These are phyloP conservation scores for Hypomyces rosellus DNA, from an alignment of 2,329 filamentous ascomycete species.

Conservation along the genomic window DNA sequence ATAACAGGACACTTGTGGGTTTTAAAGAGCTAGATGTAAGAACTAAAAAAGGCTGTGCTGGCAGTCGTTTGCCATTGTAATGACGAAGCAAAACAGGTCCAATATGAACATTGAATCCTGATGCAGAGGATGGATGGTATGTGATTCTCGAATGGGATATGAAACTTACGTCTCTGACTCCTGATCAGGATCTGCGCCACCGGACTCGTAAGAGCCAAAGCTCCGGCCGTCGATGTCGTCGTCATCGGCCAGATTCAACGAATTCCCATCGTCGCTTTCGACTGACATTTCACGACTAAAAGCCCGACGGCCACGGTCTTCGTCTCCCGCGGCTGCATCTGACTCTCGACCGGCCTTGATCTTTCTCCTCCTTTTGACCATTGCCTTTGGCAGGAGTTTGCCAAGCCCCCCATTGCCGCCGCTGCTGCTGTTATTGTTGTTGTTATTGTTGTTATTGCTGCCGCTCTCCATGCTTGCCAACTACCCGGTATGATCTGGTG, in stretches of 20 bases:
- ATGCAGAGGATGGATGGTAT: background rate
- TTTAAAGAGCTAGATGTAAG: too few species aligned
- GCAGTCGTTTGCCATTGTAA: background rate
- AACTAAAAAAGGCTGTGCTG: background rate
- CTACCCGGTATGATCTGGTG: too few species aligned
- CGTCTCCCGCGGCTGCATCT: slow-evolving; percentile 21
- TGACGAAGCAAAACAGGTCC: too few species aligned
- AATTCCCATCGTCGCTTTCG: slow-evolving; percentile 27
- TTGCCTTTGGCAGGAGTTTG: slow-evolving; percentile 48
- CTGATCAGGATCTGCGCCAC: slow-evolving; percentile 26
- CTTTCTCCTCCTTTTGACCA: slow-evolving; percentile 42
- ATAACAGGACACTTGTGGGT: too few species aligned
- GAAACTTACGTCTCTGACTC: slow-evolving; percentile 19
- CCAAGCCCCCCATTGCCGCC: slow-evolving; percentile 35
- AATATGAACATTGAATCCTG: too few species aligned
- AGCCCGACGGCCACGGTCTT: slow-evolving; percentile 27
- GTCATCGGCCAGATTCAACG: slow-evolving; percentile 24
- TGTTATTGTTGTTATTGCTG: background rate
- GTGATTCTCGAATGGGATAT: background rate
- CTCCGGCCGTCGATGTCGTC: slow-evolving; percentile 27
- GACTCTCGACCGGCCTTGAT: slow-evolving; percentile 36
- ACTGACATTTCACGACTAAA: slow-evolving; percentile 34
- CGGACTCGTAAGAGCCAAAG: slow-evolving; percentile 30
- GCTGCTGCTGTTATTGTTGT: slow-evolving; percentile 12
- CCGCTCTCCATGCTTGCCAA: background rate